These are phyloP conservation scores for Ilyonectria mors-panacis DNA, from an alignment of 2,329 filamentous ascomycete genomes.

Conservation along the genomic window DNA sequence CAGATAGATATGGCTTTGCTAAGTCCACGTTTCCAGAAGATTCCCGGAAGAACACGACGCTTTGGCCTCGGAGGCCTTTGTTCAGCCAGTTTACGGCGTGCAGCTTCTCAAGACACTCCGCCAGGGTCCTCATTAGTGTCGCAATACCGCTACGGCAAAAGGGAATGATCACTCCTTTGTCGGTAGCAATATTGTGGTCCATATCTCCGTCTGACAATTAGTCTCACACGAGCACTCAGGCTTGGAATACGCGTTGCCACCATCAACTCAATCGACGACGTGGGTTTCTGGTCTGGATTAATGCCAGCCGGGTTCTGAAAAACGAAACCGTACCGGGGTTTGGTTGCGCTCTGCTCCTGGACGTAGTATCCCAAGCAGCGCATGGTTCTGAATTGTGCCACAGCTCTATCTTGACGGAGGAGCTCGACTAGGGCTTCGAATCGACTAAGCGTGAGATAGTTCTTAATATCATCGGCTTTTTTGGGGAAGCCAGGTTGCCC, in stretches of 20 bases:
- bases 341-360: neutral
- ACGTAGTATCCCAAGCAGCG: conserved; percentile 10
- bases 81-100: conserved; percentile 19
- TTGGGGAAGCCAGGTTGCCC: neutral
- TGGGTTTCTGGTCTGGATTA: neutral
- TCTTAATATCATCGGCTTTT: neutral
- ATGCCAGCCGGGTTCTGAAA: conserved; percentile 2
- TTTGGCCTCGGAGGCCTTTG: conserved; percentile 17
- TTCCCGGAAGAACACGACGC: conserved; percentile 7
- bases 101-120: conserved; percentile 7
- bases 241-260: neutral
- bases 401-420: conserved; percentile 1
- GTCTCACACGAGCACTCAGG: conserved; percentile 5
- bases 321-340: conserved; percentile 3
- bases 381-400: neutral
- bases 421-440: conserved; percentile 13
- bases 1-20: conserved; percentile 7
- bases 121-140: conserved; percentile 5
- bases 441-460: conserved; percentile 1
- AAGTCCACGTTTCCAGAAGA: neutral
- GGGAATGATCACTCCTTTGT: too few relatives aligned
- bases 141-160: too few relatives aligned
- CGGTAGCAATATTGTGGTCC: too few relatives aligned
- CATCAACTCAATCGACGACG: neutral
- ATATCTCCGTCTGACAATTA: too few relatives aligned